A percentile compares a stretch with the other conserved stretches of the same genome.
phyloP scores from a whole-genome alignment of 768 basidiomycete genomes.

The Leccinum subgranulosum region DNA sequence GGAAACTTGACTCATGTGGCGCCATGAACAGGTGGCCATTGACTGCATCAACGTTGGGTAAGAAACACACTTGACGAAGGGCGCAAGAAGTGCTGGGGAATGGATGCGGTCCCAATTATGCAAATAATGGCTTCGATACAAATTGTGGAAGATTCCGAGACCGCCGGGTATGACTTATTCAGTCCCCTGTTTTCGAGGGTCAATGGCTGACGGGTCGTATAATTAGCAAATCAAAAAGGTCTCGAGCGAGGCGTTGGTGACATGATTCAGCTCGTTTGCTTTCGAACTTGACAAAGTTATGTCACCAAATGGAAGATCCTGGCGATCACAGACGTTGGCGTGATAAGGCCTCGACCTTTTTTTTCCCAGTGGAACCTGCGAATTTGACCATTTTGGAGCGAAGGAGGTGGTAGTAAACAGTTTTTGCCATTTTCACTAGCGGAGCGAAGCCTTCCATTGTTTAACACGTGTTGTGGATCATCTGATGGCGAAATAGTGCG shows the following conservation, averaged over 20 bases:
- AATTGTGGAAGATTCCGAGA: slow-evolving; percentile 12
- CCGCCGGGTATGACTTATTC: background rate
- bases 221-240: slow-evolving; percentile 13
- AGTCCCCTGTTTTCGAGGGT: slow-evolving; percentile 22
- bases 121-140: slow-evolving; percentile 7
- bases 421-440: slow-evolving; percentile 25
- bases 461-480: slow-evolving; percentile 29
- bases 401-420: slow-evolving; percentile 10
- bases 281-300: slow-evolving; percentile 19
- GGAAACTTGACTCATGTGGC: slow-evolving; percentile 1
- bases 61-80: slow-evolving; percentile 13
- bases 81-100: slow-evolving; percentile 29
- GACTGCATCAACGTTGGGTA: slow-evolving; percentile 1
- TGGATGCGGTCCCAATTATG: slow-evolving; percentile 24
- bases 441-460: slow-evolving; percentile 31
- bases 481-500: slow-evolving; percentile 19
- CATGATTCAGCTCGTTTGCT: slow-evolving; percentile 6
- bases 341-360: slow-evolving; percentile 17
- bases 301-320: slow-evolving; percentile 31
- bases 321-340: slow-evolving; percentile 24
- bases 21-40: background rate
- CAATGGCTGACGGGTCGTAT: slow-evolving; percentile 6
- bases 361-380: slow-evolving; percentile 20
- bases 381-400: slow-evolving; percentile 25
- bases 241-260: slow-evolving; percentile 11